Percentiles rank a stretch among this genome's conserved stretches.
phyloP scores from a whole-genome alignment of 1,139 yeast species.

The Magnusiomyces sp. region DNA sequence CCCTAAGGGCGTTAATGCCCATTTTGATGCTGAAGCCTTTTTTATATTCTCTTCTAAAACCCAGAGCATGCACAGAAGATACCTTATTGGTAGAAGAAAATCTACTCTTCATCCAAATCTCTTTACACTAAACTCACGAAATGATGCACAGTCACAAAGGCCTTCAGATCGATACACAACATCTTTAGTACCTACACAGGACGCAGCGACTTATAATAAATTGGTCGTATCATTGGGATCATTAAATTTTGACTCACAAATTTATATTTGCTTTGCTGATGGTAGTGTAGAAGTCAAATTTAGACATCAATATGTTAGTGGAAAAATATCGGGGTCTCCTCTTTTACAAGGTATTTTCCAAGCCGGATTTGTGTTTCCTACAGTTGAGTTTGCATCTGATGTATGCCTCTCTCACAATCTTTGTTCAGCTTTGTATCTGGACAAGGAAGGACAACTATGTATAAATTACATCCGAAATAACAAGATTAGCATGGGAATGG shows the following conservation, averaged over 20 bases:
- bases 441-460: conserved; percentile 16
- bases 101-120: not conserved
- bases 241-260: conserved; percentile 20
- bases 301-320: conserved; percentile 20
- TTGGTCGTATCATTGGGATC: conserved; percentile 17
- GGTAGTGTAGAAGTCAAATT: conserved; percentile 21
- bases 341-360: not conserved
- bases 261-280: conserved; percentile 18
- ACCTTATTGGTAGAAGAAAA: conserved; percentile 1
- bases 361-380: conserved; percentile 44
- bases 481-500: conserved; percentile 8
- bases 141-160: not conserved
- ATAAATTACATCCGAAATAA: conserved; percentile 17
- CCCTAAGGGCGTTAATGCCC: conserved; percentile 25
- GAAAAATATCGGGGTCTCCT: conserved; percentile 16
- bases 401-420: conserved; percentile 51
- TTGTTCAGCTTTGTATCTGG: conserved; percentile 40
- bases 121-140: not conserved
- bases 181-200: conserved; percentile 6
- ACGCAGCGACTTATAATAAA: conserved; percentile 4
- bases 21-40: conserved; percentile 34
- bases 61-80: not conserved
- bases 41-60: conserved; percentile 9
- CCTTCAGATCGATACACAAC: not conserved
- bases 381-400: conserved; percentile 33